phyloP scores from a whole-genome alignment of 805 yeast species.

The Spathaspora sp. region DNA sequence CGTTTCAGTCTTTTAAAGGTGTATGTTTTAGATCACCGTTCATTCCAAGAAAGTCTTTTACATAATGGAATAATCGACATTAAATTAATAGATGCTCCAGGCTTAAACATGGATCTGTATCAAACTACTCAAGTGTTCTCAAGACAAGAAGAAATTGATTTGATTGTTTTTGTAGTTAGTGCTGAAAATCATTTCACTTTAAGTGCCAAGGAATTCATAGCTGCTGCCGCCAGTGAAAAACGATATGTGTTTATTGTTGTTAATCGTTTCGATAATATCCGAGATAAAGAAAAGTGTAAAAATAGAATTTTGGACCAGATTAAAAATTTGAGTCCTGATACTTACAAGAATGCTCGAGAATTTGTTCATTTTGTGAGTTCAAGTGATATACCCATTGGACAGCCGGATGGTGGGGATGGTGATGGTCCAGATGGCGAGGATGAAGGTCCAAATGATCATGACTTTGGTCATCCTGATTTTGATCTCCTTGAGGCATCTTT shows the following conservation, averaged over 20 bases:
- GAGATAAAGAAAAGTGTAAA: constrained; percentile 76
- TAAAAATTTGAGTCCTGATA: constrained; percentile 80
- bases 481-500: constrained; percentile 82
- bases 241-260: constrained; percentile 91
- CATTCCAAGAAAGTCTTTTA: constrained; percentile 64
- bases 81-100: constrained; percentile 94
- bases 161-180: constrained; percentile 92
- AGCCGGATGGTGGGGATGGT: constrained; percentile 32
- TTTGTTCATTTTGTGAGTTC: constrained; percentile 92
- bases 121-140: constrained; percentile 95
- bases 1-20: constrained; percentile 71
- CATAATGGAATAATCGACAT: constrained; percentile 91
- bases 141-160: constrained; percentile 94
- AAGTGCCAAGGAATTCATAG: constrained; percentile 89
- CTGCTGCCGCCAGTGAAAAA: constrained; percentile 87
- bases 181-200: constrained; percentile 95
- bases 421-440: constrained; percentile 27
- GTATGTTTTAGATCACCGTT: constrained; percentile 74
- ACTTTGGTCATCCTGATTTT: constrained; percentile 56
- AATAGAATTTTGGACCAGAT: constrained; percentile 80
- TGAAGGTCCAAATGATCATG: constrained; percentile 21
- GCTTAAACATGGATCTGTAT: constrained; percentile 86
- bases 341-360: constrained; percentile 81
- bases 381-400: constrained; percentile 37
- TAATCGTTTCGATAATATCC: constrained; percentile 84